Evolutionary conservation across 2,329 filamentous ascomycete genomes (phyloP).

Genomic region (Xenoacremonium recifei): DNA sequence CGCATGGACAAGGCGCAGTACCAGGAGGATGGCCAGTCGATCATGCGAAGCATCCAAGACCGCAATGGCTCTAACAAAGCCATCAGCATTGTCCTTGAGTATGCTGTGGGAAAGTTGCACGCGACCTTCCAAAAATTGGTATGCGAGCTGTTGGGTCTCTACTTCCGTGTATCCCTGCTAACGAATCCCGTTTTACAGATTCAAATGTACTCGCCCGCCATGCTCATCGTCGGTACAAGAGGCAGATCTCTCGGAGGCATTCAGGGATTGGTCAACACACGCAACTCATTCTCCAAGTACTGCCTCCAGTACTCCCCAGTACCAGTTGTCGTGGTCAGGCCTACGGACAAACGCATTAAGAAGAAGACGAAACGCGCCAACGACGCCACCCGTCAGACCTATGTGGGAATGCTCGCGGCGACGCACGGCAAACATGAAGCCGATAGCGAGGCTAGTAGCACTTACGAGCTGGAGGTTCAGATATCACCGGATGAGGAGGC

Average conservation of each 20-base stretch:
- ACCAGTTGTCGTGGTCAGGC: constrained; percentile 87
- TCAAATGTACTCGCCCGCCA: constrained; percentile 85
- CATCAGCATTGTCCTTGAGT: constrained; percentile 82
- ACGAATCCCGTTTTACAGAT: constrained; percentile 60
- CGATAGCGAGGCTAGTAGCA: constrained; percentile 51
- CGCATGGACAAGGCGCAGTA: constrained; percentile 70
- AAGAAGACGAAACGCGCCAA: constrained; percentile 83
- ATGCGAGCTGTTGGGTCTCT: constrained; percentile 33
- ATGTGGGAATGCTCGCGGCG: constrained; percentile 73
- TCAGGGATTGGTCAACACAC: constrained; percentile 74
- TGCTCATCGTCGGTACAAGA: constrained; percentile 86
- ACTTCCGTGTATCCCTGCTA: neutral
- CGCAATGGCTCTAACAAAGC: constrained; percentile 80
- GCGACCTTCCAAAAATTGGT: constrained; percentile 90
- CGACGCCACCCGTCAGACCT: constrained; percentile 73
- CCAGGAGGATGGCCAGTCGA: constrained; percentile 68
- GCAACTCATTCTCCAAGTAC: constrained; percentile 89
- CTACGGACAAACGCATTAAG: constrained; percentile 82
- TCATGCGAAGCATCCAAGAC: constrained; percentile 73
- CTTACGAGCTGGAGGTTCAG: constrained; percentile 54
- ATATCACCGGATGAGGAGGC: constrained; percentile 62
- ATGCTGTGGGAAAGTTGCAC: constrained; percentile 85
- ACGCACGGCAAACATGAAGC: constrained; percentile 56
- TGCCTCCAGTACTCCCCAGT: constrained; percentile 92
- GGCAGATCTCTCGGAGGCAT: constrained; percentile 83